These are phyloP conservation scores for Fusarium sp. DNA, from an alignment of 2,329 filamentous ascomycete species.

Conservation along the genomic window DNA sequence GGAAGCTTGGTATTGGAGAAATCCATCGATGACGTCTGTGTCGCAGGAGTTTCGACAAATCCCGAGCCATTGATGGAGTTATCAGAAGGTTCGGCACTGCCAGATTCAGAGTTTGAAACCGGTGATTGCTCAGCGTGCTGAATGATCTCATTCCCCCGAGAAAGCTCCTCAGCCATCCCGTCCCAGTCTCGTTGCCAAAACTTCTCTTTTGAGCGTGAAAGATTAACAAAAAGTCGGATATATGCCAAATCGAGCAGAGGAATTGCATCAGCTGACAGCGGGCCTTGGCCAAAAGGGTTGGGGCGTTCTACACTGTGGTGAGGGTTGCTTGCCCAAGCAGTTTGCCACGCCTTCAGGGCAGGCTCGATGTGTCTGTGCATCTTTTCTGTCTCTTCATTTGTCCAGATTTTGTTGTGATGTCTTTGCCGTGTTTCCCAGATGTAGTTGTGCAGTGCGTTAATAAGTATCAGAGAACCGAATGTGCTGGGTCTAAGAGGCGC, in stretches of 20 bases:
- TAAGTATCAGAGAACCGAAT: conserved; percentile 90
- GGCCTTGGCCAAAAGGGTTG: conserved; percentile 84
- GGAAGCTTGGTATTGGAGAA: conserved; percentile 56
- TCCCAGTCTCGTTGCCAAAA: conserved; percentile 97
- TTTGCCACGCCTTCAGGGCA: conserved; percentile 92
- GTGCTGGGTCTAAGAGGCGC: conserved; percentile 84
- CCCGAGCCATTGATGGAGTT: conserved; percentile 60
- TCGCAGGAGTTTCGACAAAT: conserved; percentile 65
- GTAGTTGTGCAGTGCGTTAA: conserved; percentile 96
- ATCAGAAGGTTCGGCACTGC: conserved; percentile 60
- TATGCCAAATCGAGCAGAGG: conserved; percentile 93
- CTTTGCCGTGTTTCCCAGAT: conserved; percentile 97
- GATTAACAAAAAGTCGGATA: conserved; percentile 90
- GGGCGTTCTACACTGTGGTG: conserved; percentile 86
- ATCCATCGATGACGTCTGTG: conserved; percentile 63
- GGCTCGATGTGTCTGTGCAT: conserved; percentile 97
- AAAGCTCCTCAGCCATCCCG: conserved; percentile 88
- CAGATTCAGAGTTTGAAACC: conserved; percentile 60
- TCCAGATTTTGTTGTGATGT: conserved; percentile 90
- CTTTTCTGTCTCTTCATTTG: conserved; percentile 89
- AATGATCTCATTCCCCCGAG: conserved; percentile 79
- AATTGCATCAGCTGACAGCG: conserved; percentile 90
- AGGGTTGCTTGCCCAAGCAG: conserved; percentile 89
- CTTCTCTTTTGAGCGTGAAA: conserved; percentile 91
- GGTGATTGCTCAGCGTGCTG: conserved; percentile 77